Percentiles rank a stretch among this genome's conserved stretches.
Conservation (phyloP, 495 filamentous ascomycete species). For the Talaromyces thailandensis region DNA sequence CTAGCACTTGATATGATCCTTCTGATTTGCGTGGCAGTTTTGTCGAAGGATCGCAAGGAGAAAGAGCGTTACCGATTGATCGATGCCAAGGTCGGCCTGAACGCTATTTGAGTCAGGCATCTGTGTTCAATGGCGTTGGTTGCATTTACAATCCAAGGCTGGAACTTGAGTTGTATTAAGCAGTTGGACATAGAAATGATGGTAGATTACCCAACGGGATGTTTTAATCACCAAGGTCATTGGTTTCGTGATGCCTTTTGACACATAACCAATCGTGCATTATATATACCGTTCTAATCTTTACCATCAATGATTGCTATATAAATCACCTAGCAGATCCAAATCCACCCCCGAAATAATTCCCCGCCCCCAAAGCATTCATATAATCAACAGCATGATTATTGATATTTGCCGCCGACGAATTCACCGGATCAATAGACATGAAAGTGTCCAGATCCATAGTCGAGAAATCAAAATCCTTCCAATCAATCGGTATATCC, state of each 20-base stretch:
- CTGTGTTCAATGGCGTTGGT: neutral
- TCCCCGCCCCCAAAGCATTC: neutral
- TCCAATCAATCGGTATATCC: conserved; percentile 29
- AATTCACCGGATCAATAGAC: conserved; percentile 20
- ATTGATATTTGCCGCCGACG: neutral
- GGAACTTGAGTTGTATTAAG: conserved; percentile 3
- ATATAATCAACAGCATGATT: neutral
- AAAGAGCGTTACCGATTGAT: conserved; percentile 59
- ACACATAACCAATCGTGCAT: neutral
- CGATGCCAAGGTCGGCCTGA: conserved; percentile 57
- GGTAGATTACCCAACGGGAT: neutral
- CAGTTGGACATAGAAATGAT: neutral
- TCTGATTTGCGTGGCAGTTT: conserved; percentile 55
- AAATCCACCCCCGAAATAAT: neutral
- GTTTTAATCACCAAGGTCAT: neutral
- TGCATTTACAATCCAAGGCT: neutral
- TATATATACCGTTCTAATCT: neutral
- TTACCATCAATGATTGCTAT: neutral
- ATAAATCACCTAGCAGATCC: neutral
- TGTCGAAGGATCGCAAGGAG: conserved; percentile 66
- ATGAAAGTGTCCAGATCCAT: conserved; percentile 37
- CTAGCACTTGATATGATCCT: conserved; percentile 50
- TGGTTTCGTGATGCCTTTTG: neutral
- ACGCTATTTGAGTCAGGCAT: conserved; percentile 18
- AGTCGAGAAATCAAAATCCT: conserved; percentile 35